Conservation (phyloP, 768 basidiomycete species). For the Phylloporus sp. region DNA sequence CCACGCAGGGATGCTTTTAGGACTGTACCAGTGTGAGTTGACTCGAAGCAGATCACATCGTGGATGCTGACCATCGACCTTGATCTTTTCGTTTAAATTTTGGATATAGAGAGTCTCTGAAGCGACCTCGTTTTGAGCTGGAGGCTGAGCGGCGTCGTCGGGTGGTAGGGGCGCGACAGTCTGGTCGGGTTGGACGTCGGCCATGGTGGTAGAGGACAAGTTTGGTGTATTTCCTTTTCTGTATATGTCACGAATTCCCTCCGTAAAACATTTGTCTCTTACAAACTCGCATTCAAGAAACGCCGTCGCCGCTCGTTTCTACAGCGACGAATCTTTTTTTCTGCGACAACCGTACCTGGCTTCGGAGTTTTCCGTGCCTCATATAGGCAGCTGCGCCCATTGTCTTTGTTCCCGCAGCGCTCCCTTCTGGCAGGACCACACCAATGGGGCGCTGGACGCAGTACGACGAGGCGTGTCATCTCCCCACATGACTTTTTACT, state of each 20-base stretch:
- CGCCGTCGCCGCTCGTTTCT: background rate
- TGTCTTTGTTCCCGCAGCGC: conserved; percentile 5
- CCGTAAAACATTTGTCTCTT: background rate
- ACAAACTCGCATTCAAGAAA: background rate
- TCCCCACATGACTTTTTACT: background rate
- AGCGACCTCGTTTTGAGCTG: conserved; percentile 40
- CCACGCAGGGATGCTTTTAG: conserved; percentile 83
- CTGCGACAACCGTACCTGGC: background rate
- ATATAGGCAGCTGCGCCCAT: background rate
- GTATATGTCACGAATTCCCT: background rate
- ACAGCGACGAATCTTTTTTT: background rate
- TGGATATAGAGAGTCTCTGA: conserved; percentile 94
- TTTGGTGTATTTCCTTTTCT: conserved; percentile 20
- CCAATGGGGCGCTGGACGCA: conserved; percentile 37
- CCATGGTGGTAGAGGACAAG: conserved; percentile 28
- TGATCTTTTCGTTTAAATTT: conserved; percentile 94
- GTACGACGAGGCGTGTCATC: conserved; percentile 27
- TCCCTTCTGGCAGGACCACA: conserved; percentile 20
- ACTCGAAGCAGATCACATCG: conserved; percentile 3
- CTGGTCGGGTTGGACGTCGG: conserved; percentile 33
- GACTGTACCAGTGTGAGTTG: conserved; percentile 42
- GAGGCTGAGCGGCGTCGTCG: conserved; percentile 12
- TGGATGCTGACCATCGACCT: conserved; percentile 54
- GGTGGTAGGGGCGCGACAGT: conserved; percentile 17
- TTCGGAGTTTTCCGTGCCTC: conserved; percentile 22